Conservation (phyloP, 108 stramenopile genomes). For the Schizochytrium sp. region DNA sequence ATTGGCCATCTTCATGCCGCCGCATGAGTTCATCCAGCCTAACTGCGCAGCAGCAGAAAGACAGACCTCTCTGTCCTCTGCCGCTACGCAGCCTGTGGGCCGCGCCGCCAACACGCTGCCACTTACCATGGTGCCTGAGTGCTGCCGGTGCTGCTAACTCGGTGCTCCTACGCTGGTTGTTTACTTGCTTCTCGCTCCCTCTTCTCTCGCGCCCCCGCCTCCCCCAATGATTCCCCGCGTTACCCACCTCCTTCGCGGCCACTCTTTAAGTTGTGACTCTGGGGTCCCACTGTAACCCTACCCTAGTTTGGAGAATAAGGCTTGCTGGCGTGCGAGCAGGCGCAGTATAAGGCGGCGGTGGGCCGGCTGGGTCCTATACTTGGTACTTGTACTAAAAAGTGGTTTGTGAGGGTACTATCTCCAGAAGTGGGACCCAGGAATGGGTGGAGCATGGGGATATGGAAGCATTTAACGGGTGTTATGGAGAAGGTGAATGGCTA, state of each 20-base stretch:
- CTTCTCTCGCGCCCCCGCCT: background rate
- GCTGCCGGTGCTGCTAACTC: constrained; percentile 24
- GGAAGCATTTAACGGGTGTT: no score
- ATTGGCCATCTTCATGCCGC: no score
- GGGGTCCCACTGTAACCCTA: background rate
- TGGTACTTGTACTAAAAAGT: background rate
- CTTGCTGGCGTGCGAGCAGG: background rate
- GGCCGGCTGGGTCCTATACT: background rate
- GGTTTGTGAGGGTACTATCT: no score
- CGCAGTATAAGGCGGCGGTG: background rate
- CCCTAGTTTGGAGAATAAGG: background rate
- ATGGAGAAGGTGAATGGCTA: no score
- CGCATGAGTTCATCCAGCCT: no score
- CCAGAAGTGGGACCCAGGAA: no score
- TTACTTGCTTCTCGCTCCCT: background rate
- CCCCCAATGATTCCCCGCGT: background rate
- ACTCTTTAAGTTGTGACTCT: background rate
- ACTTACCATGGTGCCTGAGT: constrained; percentile 41
- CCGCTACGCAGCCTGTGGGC: no score
- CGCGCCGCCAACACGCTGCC: background rate
- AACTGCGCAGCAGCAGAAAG: no score
- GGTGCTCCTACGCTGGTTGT: background rate
- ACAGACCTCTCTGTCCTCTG: no score
- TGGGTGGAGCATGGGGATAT: no score
- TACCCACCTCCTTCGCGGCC: background rate